Evolutionary conservation across 352 stramenopile species (phyloP).

Genomic region (Pythium pyrilobum): DNA sequence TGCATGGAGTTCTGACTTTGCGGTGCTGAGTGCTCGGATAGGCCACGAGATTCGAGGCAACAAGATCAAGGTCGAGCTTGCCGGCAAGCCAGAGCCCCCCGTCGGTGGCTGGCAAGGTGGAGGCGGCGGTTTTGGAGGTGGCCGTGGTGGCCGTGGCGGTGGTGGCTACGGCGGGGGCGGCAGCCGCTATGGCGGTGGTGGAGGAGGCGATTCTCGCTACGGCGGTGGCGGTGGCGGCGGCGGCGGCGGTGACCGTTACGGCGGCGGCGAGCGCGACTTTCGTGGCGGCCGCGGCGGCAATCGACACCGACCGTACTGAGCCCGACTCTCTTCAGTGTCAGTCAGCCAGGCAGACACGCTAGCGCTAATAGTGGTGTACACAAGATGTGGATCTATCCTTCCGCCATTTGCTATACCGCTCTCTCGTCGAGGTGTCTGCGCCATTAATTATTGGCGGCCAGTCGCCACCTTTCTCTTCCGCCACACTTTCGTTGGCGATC

Average conservation of each 20-base stretch:
- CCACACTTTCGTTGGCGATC: too few species aligned
- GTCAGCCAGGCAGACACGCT: too few species aligned
- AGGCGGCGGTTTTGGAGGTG: slow-evolving; percentile 30
- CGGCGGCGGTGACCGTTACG: background rate
- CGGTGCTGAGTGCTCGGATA: too few species aligned
- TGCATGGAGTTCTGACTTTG: too few species aligned
- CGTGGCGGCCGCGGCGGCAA: background rate
- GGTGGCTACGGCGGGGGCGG: slow-evolving; percentile 34
- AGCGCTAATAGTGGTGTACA: too few species aligned
- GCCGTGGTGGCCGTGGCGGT: slow-evolving; percentile 35
- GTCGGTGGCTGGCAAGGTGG: slow-evolving; percentile 62
- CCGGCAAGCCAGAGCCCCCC: slow-evolving; percentile 74
- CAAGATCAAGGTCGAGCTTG: slow-evolving; percentile 82
- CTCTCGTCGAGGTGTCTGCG: too few species aligned
- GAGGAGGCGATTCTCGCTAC: slow-evolving; percentile 5
- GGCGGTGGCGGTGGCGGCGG: slow-evolving; percentile 8
- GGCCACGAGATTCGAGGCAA: slow-evolving; percentile 70
- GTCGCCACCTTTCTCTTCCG: background rate
- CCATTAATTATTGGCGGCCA: too few species aligned
- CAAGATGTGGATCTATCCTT: too few species aligned
- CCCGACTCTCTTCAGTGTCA: background rate
- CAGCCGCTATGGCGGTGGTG: slow-evolving; percentile 15
- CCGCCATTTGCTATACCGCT: too few species aligned
- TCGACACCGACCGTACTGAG: slow-evolving; percentile 59
- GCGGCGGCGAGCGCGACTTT: background rate